These are phyloP conservation scores for Diaporthe citri DNA, from an alignment of 2,329 filamentous ascomycete genomes.

Conservation along the genomic window DNA sequence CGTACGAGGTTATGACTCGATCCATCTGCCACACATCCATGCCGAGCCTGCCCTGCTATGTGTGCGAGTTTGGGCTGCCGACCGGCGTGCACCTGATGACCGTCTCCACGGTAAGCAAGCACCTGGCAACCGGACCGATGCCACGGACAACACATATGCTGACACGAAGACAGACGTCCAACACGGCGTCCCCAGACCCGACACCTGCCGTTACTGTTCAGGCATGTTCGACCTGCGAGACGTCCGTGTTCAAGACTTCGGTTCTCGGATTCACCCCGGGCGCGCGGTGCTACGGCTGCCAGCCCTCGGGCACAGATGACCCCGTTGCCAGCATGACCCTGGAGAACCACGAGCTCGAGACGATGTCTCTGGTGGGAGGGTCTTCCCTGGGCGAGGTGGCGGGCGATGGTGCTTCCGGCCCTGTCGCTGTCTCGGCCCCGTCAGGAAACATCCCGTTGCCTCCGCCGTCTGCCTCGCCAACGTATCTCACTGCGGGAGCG, in stretches of 20 bases:
- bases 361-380: conserved; percentile 8
- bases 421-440: not conserved
- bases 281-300: conserved; percentile 44
- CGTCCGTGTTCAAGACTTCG: conserved; percentile 44
- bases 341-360: conserved; percentile 27
- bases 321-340: conserved; percentile 24
- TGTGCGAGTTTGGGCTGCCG: conserved; percentile 45
- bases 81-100: conserved; percentile 43
- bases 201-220: conserved; percentile 45
- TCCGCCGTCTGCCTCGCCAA: conserved; percentile 11
- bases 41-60: conserved; percentile 47
- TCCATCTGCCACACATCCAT: conserved; percentile 48
- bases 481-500: conserved; percentile 33
- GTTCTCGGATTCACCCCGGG: conserved; percentile 45
- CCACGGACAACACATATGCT: not conserved
- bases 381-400: not conserved
- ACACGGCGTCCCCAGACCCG: conserved; percentile 39
- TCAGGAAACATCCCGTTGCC: not conserved
- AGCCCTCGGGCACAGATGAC: conserved; percentile 33
- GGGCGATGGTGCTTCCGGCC: not conserved
- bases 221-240: conserved; percentile 45
- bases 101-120: conserved; percentile 45
- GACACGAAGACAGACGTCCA: conserved; percentile 42
- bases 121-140: not conserved
- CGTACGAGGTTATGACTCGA: conserved; percentile 43